Conservation (phyloP, 257 asterid species). For the Gentiana straminea region DNA sequence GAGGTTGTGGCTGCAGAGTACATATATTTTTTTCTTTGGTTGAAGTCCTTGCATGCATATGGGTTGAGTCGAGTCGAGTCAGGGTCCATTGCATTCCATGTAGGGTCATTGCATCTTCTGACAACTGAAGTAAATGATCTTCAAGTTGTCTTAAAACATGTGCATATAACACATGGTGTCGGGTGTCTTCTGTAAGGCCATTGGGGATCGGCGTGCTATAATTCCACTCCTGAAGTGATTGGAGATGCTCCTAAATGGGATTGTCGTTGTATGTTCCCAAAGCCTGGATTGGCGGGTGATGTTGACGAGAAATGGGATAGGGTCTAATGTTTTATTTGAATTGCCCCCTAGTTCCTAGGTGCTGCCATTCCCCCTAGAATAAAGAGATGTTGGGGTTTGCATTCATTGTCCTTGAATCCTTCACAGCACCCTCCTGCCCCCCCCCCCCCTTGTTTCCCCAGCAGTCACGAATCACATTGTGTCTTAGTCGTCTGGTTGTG, state of each 20-base stretch:
- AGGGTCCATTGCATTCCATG: conserved; percentile 47
- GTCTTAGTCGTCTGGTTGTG: conserved; percentile 12
- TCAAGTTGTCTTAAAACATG: conserved; percentile 56
- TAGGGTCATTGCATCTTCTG: conserved; percentile 54
- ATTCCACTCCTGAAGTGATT: conserved; percentile 4
- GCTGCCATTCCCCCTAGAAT: too few species aligned
- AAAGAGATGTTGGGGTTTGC: too few species aligned
- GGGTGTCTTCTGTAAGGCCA: conserved; percentile 24
- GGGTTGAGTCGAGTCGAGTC: conserved; percentile 77
- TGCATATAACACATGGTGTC: conserved; percentile 56
- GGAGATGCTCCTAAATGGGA: conserved; percentile 13
- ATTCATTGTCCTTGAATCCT: neutral
- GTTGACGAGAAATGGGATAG: conserved; percentile 17
- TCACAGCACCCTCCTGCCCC: conserved; percentile 16
- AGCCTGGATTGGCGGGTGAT: conserved; percentile 13
- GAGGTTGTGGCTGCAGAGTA: conserved; percentile 18
- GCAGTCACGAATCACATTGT: conserved; percentile 10
- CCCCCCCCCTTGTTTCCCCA: conserved; percentile 4
- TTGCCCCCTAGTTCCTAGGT: conserved; percentile 13
- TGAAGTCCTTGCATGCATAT: conserved; percentile 62
- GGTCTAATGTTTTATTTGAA: conserved; percentile 10
- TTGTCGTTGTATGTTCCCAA: neutral
- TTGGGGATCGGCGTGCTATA: too few species aligned
- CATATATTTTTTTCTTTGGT: conserved; percentile 21
- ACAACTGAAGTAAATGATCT: conserved; percentile 34